Conservation (phyloP, 768 basidiomycete species). For the Termitomyces sp. region DNA sequence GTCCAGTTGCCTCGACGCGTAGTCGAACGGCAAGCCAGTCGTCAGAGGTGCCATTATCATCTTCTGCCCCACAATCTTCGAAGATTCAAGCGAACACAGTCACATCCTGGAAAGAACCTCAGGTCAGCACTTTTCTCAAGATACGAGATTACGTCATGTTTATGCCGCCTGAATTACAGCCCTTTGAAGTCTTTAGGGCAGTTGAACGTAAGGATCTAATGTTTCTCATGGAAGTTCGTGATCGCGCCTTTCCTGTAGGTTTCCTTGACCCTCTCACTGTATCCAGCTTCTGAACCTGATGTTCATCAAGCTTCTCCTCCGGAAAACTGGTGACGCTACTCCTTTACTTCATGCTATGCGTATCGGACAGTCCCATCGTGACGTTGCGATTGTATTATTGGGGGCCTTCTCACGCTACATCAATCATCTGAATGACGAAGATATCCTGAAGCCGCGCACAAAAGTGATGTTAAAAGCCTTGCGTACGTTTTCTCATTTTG, state of each 20-base stretch:
- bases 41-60: constrained; percentile 15
- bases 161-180: constrained; percentile 19
- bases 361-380: constrained; percentile 66
- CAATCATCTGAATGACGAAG: constrained; percentile 80
- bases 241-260: constrained; percentile 73
- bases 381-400: constrained; percentile 81
- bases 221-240: constrained; percentile 79
- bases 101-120: constrained; percentile 44
- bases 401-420: constrained; percentile 92
- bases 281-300: neutral
- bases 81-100: constrained; percentile 4
- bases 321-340: constrained; percentile 78
- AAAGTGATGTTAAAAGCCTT: constrained; percentile 72
- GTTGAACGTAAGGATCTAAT: constrained; percentile 81
- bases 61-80: constrained; percentile 12
- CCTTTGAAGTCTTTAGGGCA: constrained; percentile 69
- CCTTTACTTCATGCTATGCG: constrained; percentile 90
- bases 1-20: constrained; percentile 9
- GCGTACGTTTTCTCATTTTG: constrained; percentile 37
- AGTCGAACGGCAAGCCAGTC: constrained; percentile 18
- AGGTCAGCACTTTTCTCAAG: constrained; percentile 27
- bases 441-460: constrained; percentile 65
- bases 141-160: neutral
- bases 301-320: constrained; percentile 61
- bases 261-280: neutral